Base-by-base conservation (phyloP, 768 basidiomycete genomes). In the Kwoniella sp. region DNA sequence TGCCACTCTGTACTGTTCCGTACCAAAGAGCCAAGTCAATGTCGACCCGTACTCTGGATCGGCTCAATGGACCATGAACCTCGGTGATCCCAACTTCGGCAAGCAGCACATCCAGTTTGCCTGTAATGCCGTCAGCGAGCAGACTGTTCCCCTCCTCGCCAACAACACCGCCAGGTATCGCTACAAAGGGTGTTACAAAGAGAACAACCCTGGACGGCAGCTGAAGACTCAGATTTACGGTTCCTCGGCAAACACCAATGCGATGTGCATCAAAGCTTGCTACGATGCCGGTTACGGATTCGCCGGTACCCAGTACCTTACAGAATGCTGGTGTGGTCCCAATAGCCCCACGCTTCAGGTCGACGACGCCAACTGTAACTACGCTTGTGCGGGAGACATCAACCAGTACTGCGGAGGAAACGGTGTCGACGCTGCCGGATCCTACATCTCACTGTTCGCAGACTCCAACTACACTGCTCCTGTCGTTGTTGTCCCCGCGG, bases 241-340 rank as follows among this genome's bases (percentile, higher is more conserved):
- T 20, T 41, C 61, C 0, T 54, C 31, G 28, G 20, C 55, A 29
- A 73, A 78, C 74, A 81, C 81, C 23, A 68, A 71, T 51, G 70
- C 71, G 28, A 58, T 25, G 0, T 82, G 82, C 65, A 60, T 76
- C 41, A 37, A 71, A 22, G 67, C 70, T 1, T 83, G 82, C 68
- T 63, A 69, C 1, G 45, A 61, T 34, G 67, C 73, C 48, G 74
- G 76, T 31, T 80, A 75, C 73, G 51, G 63, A 7, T 66, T 75
- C 45, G 81, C 81, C 22, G 81, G 79, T 11, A 57, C 78, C n/a
- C 74, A 81, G 68, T 79, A 72, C 62, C 69, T 75, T 59, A 53
- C 52, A 13, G 77, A 81, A 61, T 81, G 81, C 69, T 63, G 62
- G 62, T 63, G 62, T 55, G 25, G 26, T 20, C 45, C 62, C 28